A percentile compares a stretch with the other conserved stretches of the same genome.
phyloP scores from a whole-genome alignment of 2,329 filamentous ascomycete species.

The Hypoxylon sp. region DNA sequence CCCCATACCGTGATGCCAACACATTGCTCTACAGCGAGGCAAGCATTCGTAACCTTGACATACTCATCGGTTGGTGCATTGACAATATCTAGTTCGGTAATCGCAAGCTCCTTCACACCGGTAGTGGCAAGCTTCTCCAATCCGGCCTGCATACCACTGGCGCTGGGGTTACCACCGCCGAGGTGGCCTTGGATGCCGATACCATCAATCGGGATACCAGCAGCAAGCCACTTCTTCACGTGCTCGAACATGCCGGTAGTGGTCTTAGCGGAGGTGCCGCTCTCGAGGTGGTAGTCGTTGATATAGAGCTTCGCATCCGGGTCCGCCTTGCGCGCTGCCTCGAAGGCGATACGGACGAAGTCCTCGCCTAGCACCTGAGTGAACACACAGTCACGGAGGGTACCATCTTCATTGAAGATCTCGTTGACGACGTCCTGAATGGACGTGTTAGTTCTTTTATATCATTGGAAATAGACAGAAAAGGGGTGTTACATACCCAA shows the following conservation, averaged over 20 bases:
- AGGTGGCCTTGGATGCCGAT: conserved; percentile 70
- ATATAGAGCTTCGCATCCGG: conserved; percentile 80
- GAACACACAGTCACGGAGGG: conserved; percentile 73
- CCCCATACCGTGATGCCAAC: conserved; percentile 77
- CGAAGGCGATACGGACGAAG: conserved; percentile 79
- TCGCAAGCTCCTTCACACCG: conserved; percentile 66
- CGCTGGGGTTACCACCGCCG: conserved; percentile 61
- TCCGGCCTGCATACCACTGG: conserved; percentile 58
- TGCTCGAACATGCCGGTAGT: conserved; percentile 65
- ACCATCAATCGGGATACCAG: conserved; percentile 74
- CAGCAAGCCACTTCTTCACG: conserved; percentile 75
- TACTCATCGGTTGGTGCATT: conserved; percentile 71
- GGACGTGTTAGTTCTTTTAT: conserved; percentile 64
- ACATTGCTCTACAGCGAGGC: conserved; percentile 69
- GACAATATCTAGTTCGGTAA: conserved; percentile 76
- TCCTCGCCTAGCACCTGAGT: conserved; percentile 77
- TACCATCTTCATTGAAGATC: conserved; percentile 74
- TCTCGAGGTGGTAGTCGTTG: conserved; percentile 79
- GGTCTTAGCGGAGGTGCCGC: conserved; percentile 70
- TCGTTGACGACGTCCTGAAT: conserved; percentile 74
- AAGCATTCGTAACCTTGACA: conserved; percentile 70
- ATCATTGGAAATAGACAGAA: conserved; percentile 62
- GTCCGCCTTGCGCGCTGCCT: conserved; percentile 76
- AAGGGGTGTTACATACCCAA: conserved; percentile 47
- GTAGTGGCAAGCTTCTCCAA: conserved; percentile 64